Percentiles rank a stretch among this genome's conserved stretches.
Conservation (phyloP, 257 asterid genomes). For the Mentha longifolia region DNA sequence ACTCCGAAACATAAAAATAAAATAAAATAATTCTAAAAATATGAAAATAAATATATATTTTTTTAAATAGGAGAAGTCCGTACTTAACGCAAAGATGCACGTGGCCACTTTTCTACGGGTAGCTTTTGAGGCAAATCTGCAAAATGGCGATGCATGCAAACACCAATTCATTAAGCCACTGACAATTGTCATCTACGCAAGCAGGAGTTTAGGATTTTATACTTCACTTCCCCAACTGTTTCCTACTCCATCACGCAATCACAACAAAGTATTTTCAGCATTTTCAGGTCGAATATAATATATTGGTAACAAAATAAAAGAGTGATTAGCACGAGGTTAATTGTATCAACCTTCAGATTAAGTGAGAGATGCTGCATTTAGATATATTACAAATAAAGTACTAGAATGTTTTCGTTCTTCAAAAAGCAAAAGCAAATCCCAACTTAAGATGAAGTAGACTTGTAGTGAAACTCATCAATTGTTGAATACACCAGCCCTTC, state of each 20-base stretch:
- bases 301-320: background rate
- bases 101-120: conserved; percentile 7
- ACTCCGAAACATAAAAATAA: background rate
- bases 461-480: conserved; percentile 81
- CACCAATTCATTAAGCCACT: background rate
- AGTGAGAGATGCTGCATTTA: background rate
- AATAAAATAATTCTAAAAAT: background rate
- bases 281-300: too few species aligned
- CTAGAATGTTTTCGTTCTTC: background rate
- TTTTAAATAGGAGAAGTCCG: background rate
- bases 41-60: background rate
- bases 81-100: conserved; percentile 25
- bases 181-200: conserved; percentile 25
- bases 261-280: background rate
- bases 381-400: background rate
- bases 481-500: conserved; percentile 83
- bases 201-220: conserved; percentile 3
- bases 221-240: background rate
- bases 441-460: conserved; percentile 51
- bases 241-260: conserved; percentile 25
- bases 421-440: background rate
- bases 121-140: conserved; percentile 20
- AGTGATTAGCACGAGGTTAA: background rate
- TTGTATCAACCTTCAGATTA: background rate
- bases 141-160: conserved; percentile 42